phyloP scores from a whole-genome alignment of 108 stramenopile species.

The Nitzschia sp. region DNA sequence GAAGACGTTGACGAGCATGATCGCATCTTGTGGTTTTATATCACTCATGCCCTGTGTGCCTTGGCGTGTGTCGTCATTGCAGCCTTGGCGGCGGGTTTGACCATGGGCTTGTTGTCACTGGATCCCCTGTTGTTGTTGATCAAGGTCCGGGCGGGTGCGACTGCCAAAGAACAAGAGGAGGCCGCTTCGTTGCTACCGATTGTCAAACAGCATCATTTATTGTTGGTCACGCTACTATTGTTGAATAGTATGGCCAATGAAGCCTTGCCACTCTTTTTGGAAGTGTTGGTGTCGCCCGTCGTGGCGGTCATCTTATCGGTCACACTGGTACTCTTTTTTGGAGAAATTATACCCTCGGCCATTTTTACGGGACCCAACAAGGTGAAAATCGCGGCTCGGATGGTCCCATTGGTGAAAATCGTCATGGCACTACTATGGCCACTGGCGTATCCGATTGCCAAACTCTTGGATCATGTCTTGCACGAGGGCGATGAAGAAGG shows the following conservation, averaged over 20 bases:
- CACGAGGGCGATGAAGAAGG: slow-evolving; percentile 50
- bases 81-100: slow-evolving; percentile 91
- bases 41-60: slow-evolving; percentile 43
- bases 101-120: slow-evolving; percentile 88
- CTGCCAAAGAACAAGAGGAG: slow-evolving; percentile 41
- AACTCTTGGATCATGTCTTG: slow-evolving; percentile 72
- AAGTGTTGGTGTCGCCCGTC: slow-evolving; percentile 79
- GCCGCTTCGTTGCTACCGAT: slow-evolving; percentile 66
- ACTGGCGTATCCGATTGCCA: slow-evolving; percentile 87
- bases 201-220: slow-evolving; percentile 81
- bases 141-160: slow-evolving; percentile 57
- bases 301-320: slow-evolving; percentile 89
- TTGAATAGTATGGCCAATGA: slow-evolving; percentile 92
- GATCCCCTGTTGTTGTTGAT: slow-evolving; percentile 86
- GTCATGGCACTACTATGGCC: slow-evolving; percentile 82
- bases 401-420: slow-evolving; percentile 79
- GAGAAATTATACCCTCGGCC: slow-evolving; percentile 85
- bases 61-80: slow-evolving; percentile 75
- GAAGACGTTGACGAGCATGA: slow-evolving; percentile 5
- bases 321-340: slow-evolving; percentile 84
- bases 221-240: slow-evolving; percentile 94
- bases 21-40: slow-evolving; percentile 17
- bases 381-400: slow-evolving; percentile 67
- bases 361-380: slow-evolving; percentile 94
- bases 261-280: slow-evolving; percentile 93